phyloP scores from a whole-genome alignment of 768 basidiomycete genomes.

The Mrakia frigida region DNA sequence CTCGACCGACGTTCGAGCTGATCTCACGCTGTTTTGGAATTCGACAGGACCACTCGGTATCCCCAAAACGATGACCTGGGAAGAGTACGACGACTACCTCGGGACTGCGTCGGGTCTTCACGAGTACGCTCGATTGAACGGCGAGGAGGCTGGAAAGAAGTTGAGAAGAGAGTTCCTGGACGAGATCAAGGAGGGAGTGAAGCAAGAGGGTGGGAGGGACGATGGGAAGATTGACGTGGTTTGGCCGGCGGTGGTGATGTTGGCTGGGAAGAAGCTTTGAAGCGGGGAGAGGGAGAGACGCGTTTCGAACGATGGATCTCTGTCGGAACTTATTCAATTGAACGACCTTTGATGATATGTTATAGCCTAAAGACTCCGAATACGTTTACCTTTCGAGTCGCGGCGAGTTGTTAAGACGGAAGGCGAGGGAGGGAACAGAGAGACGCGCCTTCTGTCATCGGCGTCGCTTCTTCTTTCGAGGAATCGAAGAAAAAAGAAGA shows the following conservation, averaged over 20 bases:
- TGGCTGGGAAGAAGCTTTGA: slow-evolving; percentile 9
- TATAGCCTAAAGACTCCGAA: no score
- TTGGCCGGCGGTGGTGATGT: slow-evolving; percentile 47
- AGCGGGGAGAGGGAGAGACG: no score
- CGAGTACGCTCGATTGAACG: slow-evolving; percentile 60
- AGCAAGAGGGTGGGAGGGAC: slow-evolving; percentile 1
- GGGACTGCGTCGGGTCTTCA: slow-evolving; percentile 67
- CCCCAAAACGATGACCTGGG: slow-evolving; percentile 59
- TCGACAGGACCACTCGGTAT: slow-evolving; percentile 54
- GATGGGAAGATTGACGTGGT: slow-evolving; percentile 46
- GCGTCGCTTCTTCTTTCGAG: no score
- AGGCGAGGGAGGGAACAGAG: no score
- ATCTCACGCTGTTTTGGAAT: not conserved
- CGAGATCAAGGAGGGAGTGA: slow-evolving; percentile 39
- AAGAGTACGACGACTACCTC: slow-evolving; percentile 62
- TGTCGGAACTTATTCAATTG: no score
- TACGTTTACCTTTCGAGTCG: no score
- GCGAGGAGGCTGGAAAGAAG: slow-evolving; percentile 57
- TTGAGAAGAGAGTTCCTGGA: slow-evolving; percentile 63
- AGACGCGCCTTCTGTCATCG: no score
- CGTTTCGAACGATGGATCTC: no score
- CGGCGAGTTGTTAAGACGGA: no score
- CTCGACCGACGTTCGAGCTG: not conserved
- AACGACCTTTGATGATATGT: no score
- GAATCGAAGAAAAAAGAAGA: no score